These are phyloP conservation scores for Vachellia collinsii DNA, from an alignment of 306 rosid species.

Conservation along the genomic window DNA sequence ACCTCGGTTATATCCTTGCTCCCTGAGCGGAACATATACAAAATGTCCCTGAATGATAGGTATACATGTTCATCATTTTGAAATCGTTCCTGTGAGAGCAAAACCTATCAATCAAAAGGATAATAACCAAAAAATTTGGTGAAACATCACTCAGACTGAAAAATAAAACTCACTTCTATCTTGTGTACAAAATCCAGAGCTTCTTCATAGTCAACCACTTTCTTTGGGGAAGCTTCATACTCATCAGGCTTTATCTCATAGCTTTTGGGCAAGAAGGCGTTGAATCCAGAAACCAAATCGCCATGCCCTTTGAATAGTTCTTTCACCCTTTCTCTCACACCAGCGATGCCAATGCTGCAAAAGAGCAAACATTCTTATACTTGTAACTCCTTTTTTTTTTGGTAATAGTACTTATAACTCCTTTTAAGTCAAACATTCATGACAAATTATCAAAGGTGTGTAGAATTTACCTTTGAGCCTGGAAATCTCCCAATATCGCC, in stretches of 20 bases:
- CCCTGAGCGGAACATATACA: slow-evolving; percentile 58
- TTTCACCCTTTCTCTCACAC: slow-evolving; percentile 65
- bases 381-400: too few relatives aligned
- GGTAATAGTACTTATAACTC: too few relatives aligned
- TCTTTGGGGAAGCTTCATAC: slow-evolving; percentile 49
- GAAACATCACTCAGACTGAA: neutral
- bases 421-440: slow-evolving; percentile 1
- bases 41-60: slow-evolving; percentile 56
- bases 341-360: slow-evolving; percentile 67
- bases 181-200: slow-evolving; percentile 65
- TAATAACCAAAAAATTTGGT: neutral
- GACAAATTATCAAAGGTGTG: neutral
- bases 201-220: slow-evolving; percentile 54
- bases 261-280: slow-evolving; percentile 76
- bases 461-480: slow-evolving; percentile 64
- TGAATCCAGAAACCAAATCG: slow-evolving; percentile 71
- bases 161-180: slow-evolving; percentile 50
- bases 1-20: slow-evolving; percentile 53
- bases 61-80: slow-evolving; percentile 53
- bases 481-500: slow-evolving; percentile 72
- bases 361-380: slow-evolving; percentile 23
- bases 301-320: slow-evolving; percentile 71
- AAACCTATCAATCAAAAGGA: slow-evolving; percentile 12
- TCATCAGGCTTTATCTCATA: slow-evolving; percentile 63
- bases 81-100: slow-evolving; percentile 56